Evolutionary conservation across 2,329 filamentous ascomycete genomes (phyloP).

Genomic region (Xylariaceae sp.): DNA sequence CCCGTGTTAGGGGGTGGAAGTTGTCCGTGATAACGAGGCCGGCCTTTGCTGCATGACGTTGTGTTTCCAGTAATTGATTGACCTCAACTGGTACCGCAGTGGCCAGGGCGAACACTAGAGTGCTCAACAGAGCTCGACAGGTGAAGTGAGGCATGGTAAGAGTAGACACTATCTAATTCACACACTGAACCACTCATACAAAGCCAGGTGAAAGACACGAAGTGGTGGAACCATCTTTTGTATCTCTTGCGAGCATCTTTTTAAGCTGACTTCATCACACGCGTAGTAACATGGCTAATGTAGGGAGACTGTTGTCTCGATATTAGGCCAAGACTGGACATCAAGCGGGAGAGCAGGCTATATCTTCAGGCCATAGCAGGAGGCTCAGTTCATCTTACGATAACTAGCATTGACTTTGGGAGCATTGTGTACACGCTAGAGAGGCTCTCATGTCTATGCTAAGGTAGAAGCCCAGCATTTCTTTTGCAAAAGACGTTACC

Average conservation of each 20-base stretch:
- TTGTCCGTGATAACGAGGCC: slow-evolving; percentile 20
- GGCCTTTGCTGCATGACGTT: slow-evolving; percentile 15
- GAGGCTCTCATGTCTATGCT: no score
- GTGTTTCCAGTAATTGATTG: slow-evolving; percentile 9
- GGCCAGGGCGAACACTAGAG: slow-evolving; percentile 7
- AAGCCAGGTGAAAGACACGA: no score
- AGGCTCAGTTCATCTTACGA: slow-evolving; percentile 1
- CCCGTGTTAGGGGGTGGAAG: slow-evolving; percentile 17
- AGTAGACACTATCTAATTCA: neutral
- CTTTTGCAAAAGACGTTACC: no score
- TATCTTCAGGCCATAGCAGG: neutral
- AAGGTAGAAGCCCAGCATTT: no score
- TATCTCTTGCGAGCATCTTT: no score
- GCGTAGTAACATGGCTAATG: neutral
- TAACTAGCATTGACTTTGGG: no score
- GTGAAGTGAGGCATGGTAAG: slow-evolving; percentile 1
- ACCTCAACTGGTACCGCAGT: slow-evolving; percentile 10
- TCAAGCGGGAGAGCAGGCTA: neutral
- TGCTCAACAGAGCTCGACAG: slow-evolving; percentile 10
- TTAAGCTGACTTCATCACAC: neutral
- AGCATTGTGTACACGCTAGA: neutral
- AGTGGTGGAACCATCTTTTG: no score
- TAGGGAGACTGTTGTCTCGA: neutral
- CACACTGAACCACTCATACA: no score
- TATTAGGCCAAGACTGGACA: neutral